Base-by-base conservation (phyloP, 192 early-diverging fungal genomes). In the Lobosporangium transversale region DNA sequence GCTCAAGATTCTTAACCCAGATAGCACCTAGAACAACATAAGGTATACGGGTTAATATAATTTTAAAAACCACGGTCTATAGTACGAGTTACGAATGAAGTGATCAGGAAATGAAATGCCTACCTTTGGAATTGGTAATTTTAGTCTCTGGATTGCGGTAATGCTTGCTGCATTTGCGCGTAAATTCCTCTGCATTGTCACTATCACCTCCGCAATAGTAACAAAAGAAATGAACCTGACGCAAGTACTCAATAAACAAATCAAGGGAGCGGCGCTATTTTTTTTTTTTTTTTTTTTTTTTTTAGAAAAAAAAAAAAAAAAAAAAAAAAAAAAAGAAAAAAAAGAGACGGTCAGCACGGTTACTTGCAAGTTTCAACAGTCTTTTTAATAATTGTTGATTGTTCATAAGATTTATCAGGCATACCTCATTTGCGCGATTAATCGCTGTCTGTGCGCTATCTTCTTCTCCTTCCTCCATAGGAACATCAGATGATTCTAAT, bases 181-280 rank as follows among this genome's bases (percentile, higher is more conserved):
- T 62, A 80, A 95, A 91, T 81, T 97, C 95, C 78, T 99, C 95
- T 6, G 87, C 65, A 66, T 83, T 90, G 59, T 92, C 90, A 48
- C 90, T 89, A 30, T 95, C 94, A 54, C 89, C 79, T 14, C 91
- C 94, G 63, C 91, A 94, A 86, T 99, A 99, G 85, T 97, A 98
- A 86, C 96, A 96, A 70, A 93, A 99, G 57, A 91, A 85, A 83
- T 98, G 95, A 8, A 97, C 94, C 29, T 89, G 86, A 47, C 95
- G 90, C 27, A 97, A 84, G 62, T 99, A 99, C 59, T 85, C 85
- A 37, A 99, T 86, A 56, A 87, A 83, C 58, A 97, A 59, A 70
- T 99, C 97, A 49, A 99, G 83, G 26, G 81, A 57, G 29, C 51
- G 64, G 32, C 63, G 51, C 73, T 71, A 54, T n/a, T 27, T n/a